Base-by-base conservation (phyloP, 306 rosid species). In the Calophaca sinica region DNA sequence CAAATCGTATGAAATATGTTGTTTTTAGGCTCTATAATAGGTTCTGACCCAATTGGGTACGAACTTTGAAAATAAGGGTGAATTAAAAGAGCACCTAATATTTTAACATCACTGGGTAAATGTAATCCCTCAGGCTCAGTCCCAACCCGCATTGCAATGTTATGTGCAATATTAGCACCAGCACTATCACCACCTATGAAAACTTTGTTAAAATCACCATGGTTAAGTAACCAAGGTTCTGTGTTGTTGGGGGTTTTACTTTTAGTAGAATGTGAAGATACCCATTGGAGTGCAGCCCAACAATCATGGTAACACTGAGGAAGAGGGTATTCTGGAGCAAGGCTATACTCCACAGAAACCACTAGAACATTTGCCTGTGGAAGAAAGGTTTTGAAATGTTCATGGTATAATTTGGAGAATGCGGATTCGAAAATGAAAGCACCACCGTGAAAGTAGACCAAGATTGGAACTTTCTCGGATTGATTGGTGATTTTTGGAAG, bases 361-460 rank as follows among this genome's bases (percentile, higher is more conserved):
- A 84, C 87, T 0, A 84, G 33, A n/a, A 61, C 54, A 3, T 75
- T 74, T 35, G 79, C 68, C 26, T 78, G 74, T 32, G 83, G 41
- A 2, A 77, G 85, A 58, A 86, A 73, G 55, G 6, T 10, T 61
- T 78, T 71, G 55, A 82, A 57, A 53, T 62, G 81, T 51, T 35
- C 15, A 3, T 88, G 85, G 74, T 78, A 80, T 12, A 58, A 13
- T 1, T 35, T 44, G 0, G 84, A 80, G 73, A 88, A 88, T 4
- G 90, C 82, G 0, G 93, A 86, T 57, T 85, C 87, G 0, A 80
- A 1, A 75, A 70, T 20, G 62, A 86, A 78, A 0, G 54, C 87
- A 2, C 90, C 88, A 0, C 90, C 93, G 7, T 88, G 93, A 62
- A 49, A 84, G 73, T 82, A 88, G 66, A 86, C 82, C 82, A 86